These are phyloP conservation scores for Lotus japonicus DNA, from an alignment of 306 rosid genomes.

Conservation along the genomic window DNA sequence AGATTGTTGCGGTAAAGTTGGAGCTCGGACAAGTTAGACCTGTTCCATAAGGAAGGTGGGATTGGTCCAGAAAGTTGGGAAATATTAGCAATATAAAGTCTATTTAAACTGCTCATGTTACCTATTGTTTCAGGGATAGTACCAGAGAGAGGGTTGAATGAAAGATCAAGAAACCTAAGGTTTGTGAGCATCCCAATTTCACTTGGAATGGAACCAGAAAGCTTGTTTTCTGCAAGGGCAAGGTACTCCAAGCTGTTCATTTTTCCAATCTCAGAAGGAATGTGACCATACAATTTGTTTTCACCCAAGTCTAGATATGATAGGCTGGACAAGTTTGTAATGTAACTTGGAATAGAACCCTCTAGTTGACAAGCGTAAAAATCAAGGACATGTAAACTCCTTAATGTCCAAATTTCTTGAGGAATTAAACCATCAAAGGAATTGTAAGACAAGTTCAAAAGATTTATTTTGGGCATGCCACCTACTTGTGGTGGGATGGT, in stretches of 20 bases:
- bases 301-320: too few species aligned
- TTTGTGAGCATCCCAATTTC: constrained; percentile 19
- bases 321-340: too few species aligned
- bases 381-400: too few species aligned
- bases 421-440: neutral
- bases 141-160: constrained; percentile 11
- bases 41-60: constrained; percentile 21
- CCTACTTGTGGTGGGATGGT: constrained; percentile 22
- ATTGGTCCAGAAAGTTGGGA: constrained; percentile 15
- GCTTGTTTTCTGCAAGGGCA: neutral
- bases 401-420: too few species aligned
- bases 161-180: neutral
- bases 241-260: neutral
- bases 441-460: neutral
- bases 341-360: too few species aligned
- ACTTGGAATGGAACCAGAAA: neutral
- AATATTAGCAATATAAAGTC: neutral
- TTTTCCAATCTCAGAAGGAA: neutral
- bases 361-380: too few species aligned
- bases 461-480: constrained; percentile 7
- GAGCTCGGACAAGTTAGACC: constrained; percentile 4
- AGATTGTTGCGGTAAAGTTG: neutral
- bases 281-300: too few species aligned
- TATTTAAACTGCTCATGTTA: neutral
- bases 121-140: constrained; percentile 22